Evolutionary conservation across 139 green algal species (phyloP).

Genomic region (Edaphochlamys debaryana): DNA sequence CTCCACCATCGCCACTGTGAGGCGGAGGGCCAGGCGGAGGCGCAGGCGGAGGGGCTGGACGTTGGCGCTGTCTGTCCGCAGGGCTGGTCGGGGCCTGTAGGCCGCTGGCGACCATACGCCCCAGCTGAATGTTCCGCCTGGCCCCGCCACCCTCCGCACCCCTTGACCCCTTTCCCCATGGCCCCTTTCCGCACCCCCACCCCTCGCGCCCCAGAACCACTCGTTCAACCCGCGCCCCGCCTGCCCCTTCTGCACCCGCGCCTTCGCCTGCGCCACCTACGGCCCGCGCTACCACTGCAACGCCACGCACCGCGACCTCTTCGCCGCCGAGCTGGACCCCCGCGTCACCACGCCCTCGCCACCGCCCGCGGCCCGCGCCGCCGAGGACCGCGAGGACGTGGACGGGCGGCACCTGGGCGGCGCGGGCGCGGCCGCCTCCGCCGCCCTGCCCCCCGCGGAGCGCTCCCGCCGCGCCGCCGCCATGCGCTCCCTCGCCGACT

Average conservation of each 20-base stretch:
- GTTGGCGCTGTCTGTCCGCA: no score
- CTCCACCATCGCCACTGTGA: not conserved
- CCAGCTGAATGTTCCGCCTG: no score
- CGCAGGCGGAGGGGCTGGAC: not conserved
- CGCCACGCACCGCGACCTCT: not conserved
- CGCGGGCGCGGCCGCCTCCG: not conserved
- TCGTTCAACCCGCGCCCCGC: conserved; percentile 32
- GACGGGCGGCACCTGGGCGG: not conserved
- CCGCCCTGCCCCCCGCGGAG: not conserved
- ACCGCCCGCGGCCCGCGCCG: no score
- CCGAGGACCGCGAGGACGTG: no score
- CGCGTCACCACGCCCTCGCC: no score
- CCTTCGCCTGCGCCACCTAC: conserved; percentile 36
- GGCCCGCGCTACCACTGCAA: conserved; percentile 13
- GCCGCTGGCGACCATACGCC: no score
- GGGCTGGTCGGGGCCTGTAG: no score
- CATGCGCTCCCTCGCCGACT: not conserved
- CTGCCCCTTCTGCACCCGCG: conserved; percentile 38
- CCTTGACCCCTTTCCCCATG: no score
- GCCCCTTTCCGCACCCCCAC: no score
- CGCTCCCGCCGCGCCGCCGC: not conserved
- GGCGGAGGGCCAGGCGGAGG: not conserved
- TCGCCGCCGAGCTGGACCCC: no score
- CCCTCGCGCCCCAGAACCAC: conserved; percentile 28
- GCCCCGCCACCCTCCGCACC: no score